Conservation (phyloP, 1,284 basidiomycete genomes). For the Naganishia albida region DNA sequence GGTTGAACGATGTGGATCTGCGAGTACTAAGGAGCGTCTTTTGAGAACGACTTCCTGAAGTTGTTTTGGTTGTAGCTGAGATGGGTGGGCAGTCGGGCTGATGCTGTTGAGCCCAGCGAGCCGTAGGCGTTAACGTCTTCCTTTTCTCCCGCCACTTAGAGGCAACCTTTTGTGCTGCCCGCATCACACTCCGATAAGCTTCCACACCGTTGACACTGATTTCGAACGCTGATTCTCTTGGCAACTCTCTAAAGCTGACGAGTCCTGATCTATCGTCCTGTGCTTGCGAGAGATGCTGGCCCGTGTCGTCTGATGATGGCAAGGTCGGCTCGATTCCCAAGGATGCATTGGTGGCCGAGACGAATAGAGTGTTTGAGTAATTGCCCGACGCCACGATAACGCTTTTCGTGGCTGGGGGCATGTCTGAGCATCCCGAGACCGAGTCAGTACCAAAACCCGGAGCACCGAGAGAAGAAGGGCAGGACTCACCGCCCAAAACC, state of each 20-base stretch:
- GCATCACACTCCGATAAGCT: conserved; percentile 1
- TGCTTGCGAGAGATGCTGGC: background rate
- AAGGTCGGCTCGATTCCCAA: background rate
- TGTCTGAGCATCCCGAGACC: background rate
- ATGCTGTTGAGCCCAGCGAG: too few relatives aligned
- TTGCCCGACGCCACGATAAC: conserved; percentile 13
- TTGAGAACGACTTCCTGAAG: background rate
- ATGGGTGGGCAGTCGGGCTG: background rate
- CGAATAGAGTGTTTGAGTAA: conserved; percentile 16
- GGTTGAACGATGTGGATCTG: conserved; percentile 9
- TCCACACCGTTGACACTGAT: background rate
- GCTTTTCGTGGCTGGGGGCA: conserved; percentile 1
- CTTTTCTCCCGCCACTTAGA: background rate
- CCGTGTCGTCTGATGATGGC: background rate
- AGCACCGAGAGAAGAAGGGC: background rate
- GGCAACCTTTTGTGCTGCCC: conserved; percentile 6
- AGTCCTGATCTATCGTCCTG: background rate
- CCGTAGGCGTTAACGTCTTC: too few relatives aligned
- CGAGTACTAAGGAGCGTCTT: too few relatives aligned
- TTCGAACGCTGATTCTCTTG: background rate
- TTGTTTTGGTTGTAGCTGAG: background rate
- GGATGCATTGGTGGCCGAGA: conserved; percentile 1
- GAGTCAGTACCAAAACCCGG: too few relatives aligned
- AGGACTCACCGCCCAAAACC: conserved; percentile 12
- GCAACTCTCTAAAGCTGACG: conserved; percentile 5